Evolutionary conservation across 2,329 filamentous ascomycete species (phyloP).

Genomic region (Fusarium algeriense): DNA sequence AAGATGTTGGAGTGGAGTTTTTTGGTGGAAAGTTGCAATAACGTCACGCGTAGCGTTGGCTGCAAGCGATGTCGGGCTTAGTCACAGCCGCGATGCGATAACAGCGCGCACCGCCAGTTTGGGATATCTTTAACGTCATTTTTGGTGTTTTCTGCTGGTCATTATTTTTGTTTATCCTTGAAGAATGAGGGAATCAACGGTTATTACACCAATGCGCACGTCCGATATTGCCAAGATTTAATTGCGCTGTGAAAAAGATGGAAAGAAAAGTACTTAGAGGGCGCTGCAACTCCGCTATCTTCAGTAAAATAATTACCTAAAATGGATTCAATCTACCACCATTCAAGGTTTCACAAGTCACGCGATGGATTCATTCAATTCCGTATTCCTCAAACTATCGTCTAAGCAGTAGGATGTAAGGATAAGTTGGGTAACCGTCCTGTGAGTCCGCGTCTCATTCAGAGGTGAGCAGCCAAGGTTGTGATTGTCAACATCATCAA

Average conservation of each 20-base stretch:
- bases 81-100: conserved; percentile 19
- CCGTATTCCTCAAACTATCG: no score
- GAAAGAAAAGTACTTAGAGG: conserved; percentile 1
- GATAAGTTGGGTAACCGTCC: no score
- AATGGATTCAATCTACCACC: neutral
- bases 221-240: neutral
- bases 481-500: no score
- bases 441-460: no score
- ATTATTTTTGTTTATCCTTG: neutral
- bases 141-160: neutral
- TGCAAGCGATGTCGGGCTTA: conserved; percentile 31
- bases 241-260: neutral
- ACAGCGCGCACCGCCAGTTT: neutral
- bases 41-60: conserved; percentile 15
- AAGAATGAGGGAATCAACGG: neutral
- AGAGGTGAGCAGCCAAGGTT: no score
- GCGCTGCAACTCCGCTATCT: neutral
- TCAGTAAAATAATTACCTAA: neutral
- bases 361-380: neutral
- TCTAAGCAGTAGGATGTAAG: no score
- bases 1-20: conserved; percentile 31
- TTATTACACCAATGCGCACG: neutral
- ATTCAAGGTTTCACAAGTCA: neutral
- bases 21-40: conserved; percentile 14
- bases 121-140: neutral